Evolutionary conservation across 140 eudicot species (phyloP).

Genomic region (Flaveria floridana): DNA sequence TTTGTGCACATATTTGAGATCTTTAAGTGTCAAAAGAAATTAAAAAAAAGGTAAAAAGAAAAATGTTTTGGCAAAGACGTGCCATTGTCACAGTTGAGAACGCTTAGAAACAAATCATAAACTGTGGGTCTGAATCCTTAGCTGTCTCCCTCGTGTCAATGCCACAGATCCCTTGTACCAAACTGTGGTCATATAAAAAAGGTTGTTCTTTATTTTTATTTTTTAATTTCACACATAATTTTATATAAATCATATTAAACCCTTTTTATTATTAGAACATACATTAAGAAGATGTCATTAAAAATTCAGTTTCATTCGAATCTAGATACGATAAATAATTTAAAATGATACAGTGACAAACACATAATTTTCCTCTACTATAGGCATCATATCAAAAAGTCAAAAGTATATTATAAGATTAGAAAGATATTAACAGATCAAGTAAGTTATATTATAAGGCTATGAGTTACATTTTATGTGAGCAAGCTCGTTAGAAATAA

Average conservation of each 20-base stretch:
- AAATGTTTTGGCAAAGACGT: conserved; percentile 24
- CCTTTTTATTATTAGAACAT: background rate
- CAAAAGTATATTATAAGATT: no score
- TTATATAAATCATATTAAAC: background rate
- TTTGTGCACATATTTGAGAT: background rate
- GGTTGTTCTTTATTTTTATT: background rate
- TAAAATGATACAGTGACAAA: no score
- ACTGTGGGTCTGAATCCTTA: conserved; percentile 31
- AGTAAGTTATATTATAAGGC: no score
- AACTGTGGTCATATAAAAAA: background rate
- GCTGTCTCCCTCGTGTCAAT: conserved; percentile 32
- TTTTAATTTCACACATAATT: background rate
- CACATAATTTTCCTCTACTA: no score
- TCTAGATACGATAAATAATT: no score
- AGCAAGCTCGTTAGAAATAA: no score
- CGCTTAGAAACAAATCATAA: conserved; percentile 23
- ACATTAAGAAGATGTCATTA: no score
- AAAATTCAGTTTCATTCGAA: no score
- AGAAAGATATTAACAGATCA: no score
- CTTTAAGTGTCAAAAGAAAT: background rate
- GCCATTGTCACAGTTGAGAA: conserved; percentile 2
- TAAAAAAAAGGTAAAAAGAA: background rate
- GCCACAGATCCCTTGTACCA: conserved; percentile 19
- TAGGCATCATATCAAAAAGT: no score
- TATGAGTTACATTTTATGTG: no score